Evolutionary conservation across 495 filamentous ascomycete species (phyloP).

Genomic region (Cudoniella acicularis): DNA sequence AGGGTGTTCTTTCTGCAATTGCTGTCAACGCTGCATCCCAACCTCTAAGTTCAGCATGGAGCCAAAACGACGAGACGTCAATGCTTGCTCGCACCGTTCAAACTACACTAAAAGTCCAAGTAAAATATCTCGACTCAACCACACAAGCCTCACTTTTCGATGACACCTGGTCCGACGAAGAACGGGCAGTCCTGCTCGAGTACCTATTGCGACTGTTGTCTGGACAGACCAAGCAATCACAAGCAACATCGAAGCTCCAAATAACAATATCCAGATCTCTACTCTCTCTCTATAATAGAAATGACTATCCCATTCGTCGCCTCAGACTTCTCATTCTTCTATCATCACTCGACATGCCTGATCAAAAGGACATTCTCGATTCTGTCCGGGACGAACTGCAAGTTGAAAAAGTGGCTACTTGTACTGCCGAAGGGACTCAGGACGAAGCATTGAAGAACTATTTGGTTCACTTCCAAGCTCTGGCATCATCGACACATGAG

Average conservation of each 20-base stretch:
- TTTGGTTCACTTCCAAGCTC: slow-evolving; percentile 54
- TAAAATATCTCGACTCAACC: slow-evolving; percentile 19
- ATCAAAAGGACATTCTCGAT: background rate
- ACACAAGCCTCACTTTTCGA: slow-evolving; percentile 3
- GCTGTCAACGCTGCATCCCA: slow-evolving; percentile 30
- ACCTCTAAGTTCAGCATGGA: slow-evolving; percentile 36
- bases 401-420: background rate
- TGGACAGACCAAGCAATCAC: slow-evolving; percentile 2
- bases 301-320: slow-evolving; percentile 42
- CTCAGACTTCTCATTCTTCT: slow-evolving; percentile 40
- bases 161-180: slow-evolving; percentile 20
- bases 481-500: slow-evolving; percentile 47
- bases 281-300: slow-evolving; percentile 37
- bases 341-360: slow-evolving; percentile 32
- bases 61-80: slow-evolving; percentile 32
- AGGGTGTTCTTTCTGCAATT: slow-evolving; percentile 40
- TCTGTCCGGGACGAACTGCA: slow-evolving; percentile 3
- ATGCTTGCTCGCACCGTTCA: slow-evolving; percentile 41
- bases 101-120: slow-evolving; percentile 43
- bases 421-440: slow-evolving; percentile 10
- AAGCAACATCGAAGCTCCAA: background rate
- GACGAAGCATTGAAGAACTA: slow-evolving; percentile 55
- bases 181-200: slow-evolving; percentile 47
- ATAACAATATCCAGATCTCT: slow-evolving; percentile 20
- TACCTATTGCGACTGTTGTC: slow-evolving; percentile 36